phyloP scores from a whole-genome alignment of 495 filamentous ascomycete species.

The Barbatosphaeria neglecta region DNA sequence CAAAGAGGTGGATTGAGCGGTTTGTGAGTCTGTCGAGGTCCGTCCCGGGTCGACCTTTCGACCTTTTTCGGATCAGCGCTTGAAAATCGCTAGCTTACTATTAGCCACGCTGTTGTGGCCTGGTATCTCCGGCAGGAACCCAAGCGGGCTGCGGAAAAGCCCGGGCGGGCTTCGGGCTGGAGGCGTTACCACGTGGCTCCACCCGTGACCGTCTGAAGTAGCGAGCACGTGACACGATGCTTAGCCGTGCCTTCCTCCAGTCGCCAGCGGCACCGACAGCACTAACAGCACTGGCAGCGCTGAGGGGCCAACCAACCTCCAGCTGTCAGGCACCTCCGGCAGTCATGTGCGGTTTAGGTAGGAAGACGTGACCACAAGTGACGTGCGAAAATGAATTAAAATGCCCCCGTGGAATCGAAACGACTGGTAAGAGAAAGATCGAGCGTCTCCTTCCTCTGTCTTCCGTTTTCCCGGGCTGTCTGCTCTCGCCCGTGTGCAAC shows the following conservation, averaged over 20 bases:
- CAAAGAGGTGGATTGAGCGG: constrained; percentile 28
- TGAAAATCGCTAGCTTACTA: neutral
- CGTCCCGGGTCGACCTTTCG: constrained; percentile 4
- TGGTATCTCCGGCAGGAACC: neutral
- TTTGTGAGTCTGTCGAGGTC: constrained; percentile 22
- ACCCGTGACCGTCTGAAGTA: neutral
- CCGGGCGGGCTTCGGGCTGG: neutral
- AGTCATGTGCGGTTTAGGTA: too few species aligned
- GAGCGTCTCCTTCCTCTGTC: neutral
- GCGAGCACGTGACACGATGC: neutral
- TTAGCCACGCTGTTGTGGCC: neutral
- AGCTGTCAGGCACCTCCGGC: too few species aligned
- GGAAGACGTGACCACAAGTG: too few species aligned
- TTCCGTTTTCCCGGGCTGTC: neutral
- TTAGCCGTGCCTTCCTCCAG: too few species aligned
- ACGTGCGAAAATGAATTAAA: too few species aligned
- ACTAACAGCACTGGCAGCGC: too few species aligned
- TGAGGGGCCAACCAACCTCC: too few species aligned
- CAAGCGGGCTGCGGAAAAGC: constrained; percentile 5
- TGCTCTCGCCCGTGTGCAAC: neutral
- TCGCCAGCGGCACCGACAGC: too few species aligned
- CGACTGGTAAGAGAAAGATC: too few species aligned
- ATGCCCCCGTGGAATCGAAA: too few species aligned
- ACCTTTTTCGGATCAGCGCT: neutral
- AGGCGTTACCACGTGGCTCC: neutral